Base-by-base conservation (phyloP, 176 grass and related monocot genomes). In the Tillandsia fasciculata region DNA sequence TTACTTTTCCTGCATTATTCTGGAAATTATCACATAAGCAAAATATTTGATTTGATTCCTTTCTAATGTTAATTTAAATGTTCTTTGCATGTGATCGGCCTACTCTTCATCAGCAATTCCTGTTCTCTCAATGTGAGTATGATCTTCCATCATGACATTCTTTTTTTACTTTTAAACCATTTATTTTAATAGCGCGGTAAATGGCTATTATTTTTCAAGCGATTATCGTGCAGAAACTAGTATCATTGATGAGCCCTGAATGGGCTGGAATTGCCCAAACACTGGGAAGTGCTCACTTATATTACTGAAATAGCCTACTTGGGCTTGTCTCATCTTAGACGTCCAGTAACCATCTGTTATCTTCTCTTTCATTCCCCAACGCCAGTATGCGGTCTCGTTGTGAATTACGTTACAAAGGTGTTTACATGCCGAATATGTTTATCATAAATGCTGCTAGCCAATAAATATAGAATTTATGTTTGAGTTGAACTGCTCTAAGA, bases 41-140 rank as follows among this genome's bases (percentile, higher is more conserved):
- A 42, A 42, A 61, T 20, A 9, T 70, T 26, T 42, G 52, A 12
- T 50, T 56, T 73, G 64, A 74, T 77, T 12, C 0, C 64, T 87
- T 18, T 17, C 84, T 87, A 77, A 91, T 68, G 50, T 13, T 75
- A 68, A 23, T 26, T 83, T 58, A 50, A 15, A 59, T 65, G 61
- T 71, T 79, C 71, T 73, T 68, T 85, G 79, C 86, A 90, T 97
- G 84, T 72, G 66, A 54, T 66, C 64, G 73, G 57, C 66, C 68
- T 24, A 72, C 63, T 72, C 79, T 79, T 75, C 67, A 66, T 59
- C 86, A 97, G 93, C 93, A 59, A 97, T 97, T 90, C 93, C 93
- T 83, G 93, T 97, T 85, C 77, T 97, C 8, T 97, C 93, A 75
- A 87, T 92, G 93, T 97, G 88, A 92, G 93, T 76, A 79, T 33